Conservation (phyloP, 768 basidiomycete genomes). For the Mrakia frigida region DNA sequence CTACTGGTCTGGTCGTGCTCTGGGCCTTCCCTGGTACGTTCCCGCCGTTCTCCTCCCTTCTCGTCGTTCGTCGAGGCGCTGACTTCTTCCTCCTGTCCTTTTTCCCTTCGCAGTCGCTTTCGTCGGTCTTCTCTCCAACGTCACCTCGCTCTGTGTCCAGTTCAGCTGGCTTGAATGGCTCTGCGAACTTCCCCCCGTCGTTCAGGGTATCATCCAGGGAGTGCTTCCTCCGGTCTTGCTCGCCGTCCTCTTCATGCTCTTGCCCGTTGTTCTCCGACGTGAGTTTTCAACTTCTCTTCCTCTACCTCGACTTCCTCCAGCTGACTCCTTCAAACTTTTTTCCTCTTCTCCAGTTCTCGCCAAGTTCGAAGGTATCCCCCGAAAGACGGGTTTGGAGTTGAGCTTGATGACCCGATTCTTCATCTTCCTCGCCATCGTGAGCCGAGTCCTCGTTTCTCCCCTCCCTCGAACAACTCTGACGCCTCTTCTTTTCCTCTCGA, state of each 20-base stretch:
- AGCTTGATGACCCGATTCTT: slow-evolving; percentile 89
- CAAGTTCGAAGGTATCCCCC: slow-evolving; percentile 83
- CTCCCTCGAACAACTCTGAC: not conserved
- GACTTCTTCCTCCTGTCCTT: not conserved
- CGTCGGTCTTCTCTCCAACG: slow-evolving; percentile 79
- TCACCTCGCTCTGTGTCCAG: slow-evolving; percentile 60
- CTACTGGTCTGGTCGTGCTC: slow-evolving; percentile 71
- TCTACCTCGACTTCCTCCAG: not conserved
- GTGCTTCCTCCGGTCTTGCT: slow-evolving; percentile 80
- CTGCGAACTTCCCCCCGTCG: slow-evolving; percentile 56
- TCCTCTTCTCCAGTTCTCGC: slow-evolving; percentile 54
- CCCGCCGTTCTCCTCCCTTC: not conserved
- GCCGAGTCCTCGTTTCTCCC: slow-evolving; percentile 41
- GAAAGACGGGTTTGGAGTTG: slow-evolving; percentile 73
- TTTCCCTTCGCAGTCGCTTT: slow-evolving; percentile 57
- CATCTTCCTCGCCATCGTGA: slow-evolving; percentile 81
- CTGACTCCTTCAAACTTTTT: not conserved
- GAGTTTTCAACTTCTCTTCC: slow-evolving; percentile 35
- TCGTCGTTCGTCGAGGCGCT: not conserved
- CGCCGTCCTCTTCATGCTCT: slow-evolving; percentile 83
- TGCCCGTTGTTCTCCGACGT: slow-evolving; percentile 75
- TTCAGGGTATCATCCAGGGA: slow-evolving; percentile 55
- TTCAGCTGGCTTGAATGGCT: slow-evolving; percentile 78
- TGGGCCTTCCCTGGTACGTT: slow-evolving; percentile 74
- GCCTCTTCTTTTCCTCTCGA: not conserved